Percentiles rank a stretch among this genome's conserved stretches.
Evolutionary conservation across 139 green algal species (phyloP).

Genomic region (Zygnema circumcarinatum): DNA sequence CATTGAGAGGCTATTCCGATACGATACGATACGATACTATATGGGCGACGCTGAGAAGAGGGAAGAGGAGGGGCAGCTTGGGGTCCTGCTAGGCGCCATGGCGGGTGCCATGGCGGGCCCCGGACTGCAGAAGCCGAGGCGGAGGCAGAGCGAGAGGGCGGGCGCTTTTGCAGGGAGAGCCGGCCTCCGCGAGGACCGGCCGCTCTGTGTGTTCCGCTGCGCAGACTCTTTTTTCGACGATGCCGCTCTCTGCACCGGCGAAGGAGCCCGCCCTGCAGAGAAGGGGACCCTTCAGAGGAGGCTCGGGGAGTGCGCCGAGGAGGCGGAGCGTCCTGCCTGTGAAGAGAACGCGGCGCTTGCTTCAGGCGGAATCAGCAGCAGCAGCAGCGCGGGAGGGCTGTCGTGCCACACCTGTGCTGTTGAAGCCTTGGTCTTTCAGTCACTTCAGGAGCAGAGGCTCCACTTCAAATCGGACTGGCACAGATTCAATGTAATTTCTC

Average conservation of each 20-base stretch:
- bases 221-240: neutral
- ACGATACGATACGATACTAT: neutral
- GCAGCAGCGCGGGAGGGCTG: neutral
- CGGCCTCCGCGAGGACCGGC: neutral
- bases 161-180: neutral
- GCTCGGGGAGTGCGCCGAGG: neutral
- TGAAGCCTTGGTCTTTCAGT: too few species aligned
- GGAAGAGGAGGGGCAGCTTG: neutral
- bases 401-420: slow-evolving; percentile 24
- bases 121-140: too few species aligned
- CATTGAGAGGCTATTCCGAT: neutral
- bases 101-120: neutral
- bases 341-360: neutral
- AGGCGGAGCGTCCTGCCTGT: neutral
- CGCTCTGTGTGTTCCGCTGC: neutral
- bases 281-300: neutral
- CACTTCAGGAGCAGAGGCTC: slow-evolving; percentile 16
- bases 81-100: neutral
- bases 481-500: slow-evolving; percentile 31
- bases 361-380: neutral
- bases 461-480: slow-evolving; percentile 49
- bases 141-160: too few species aligned
- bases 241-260: neutral
- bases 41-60: neutral
- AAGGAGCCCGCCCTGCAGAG: too few species aligned